Evolutionary conservation across 768 basidiomycete genomes (phyloP).

Genomic region (Trichaptum fuscoviolaceum): DNA sequence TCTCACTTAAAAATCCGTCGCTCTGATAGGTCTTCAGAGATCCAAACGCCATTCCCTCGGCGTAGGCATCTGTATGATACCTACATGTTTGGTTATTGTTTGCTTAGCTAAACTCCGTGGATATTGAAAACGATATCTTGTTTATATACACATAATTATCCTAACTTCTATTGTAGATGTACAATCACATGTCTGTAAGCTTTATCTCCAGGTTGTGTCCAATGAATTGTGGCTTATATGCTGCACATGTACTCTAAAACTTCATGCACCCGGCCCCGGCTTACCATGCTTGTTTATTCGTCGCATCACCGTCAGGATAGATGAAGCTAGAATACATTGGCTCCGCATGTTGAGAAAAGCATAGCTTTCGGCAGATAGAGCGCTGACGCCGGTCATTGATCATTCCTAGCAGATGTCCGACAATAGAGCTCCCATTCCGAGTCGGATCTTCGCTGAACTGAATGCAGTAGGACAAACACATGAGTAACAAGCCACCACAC

Average conservation of each 20-base stretch:
- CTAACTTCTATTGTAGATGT: neutral
- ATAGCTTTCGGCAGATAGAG: neutral
- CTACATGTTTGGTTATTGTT: neutral
- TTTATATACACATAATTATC: neutral
- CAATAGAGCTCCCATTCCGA: neutral
- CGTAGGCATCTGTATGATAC: conserved; percentile 8
- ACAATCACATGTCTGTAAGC: neutral
- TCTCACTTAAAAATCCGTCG: conserved; percentile 3
- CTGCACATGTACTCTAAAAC: neutral
- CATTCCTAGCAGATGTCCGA: neutral
- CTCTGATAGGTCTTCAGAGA: conserved; percentile 33
- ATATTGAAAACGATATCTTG: neutral
- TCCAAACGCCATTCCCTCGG: conserved; percentile 19
- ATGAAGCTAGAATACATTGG: neutral
- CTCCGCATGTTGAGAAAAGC: neutral
- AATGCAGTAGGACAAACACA: neutral
- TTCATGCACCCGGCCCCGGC: neutral
- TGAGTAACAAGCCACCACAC: neutral
- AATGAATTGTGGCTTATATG: neutral
- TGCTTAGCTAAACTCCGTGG: neutral
- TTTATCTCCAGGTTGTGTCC: neutral
- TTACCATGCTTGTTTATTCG: too few relatives aligned
- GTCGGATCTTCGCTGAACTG: neutral
- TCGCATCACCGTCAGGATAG: too few relatives aligned
- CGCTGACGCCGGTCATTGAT: neutral